A percentile compares a stretch with the other conserved stretches of the same genome.
phyloP scores from a whole-genome alignment of 768 basidiomycete species.

The Phylloporus sp. region DNA sequence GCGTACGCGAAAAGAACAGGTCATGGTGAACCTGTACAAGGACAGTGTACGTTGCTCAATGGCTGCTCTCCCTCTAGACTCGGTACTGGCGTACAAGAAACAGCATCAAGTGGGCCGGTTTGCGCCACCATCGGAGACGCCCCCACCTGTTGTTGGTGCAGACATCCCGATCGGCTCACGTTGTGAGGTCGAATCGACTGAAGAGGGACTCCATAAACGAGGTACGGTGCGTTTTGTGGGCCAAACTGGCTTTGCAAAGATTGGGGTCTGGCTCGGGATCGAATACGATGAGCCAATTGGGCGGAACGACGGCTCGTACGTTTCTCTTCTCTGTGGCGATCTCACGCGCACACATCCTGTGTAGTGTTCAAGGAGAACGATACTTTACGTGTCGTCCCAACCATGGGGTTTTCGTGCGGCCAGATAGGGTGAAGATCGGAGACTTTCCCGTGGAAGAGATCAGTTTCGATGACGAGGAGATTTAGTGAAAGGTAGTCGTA shows the following conservation, averaged over 20 bases:
- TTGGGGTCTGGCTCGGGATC: conserved; percentile 82
- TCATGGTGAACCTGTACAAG: conserved; percentile 26
- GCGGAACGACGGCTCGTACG: conserved; percentile 93
- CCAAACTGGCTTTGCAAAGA: conserved; percentile 63
- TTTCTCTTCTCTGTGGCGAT: conserved; percentile 15
- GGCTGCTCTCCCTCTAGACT: conserved; percentile 48
- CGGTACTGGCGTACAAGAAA: conserved; percentile 87
- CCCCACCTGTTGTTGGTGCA: conserved; percentile 26
- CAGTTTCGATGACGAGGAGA: conserved; percentile 72
- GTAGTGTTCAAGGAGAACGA: conserved; percentile 76
- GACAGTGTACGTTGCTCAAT: background rate
- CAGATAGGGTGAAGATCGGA: conserved; percentile 76
- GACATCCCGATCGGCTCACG: conserved; percentile 68
- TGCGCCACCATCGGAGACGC: conserved; percentile 48
- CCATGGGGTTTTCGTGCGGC: conserved; percentile 83
- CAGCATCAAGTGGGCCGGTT: conserved; percentile 86
- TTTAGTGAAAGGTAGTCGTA: conserved; percentile 34
- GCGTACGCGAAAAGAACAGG: conserved; percentile 82
- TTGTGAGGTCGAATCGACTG: conserved; percentile 76
- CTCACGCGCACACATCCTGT: background rate
- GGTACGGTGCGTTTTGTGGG: conserved; percentile 89
- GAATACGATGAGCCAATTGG: conserved; percentile 96
- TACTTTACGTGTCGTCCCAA: conserved; percentile 80
- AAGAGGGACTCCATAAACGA: conserved; percentile 67
- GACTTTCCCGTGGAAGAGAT: conserved; percentile 86